Conservation (phyloP, 2,329 filamentous ascomycete species). For the Fusarium tjaetaba region DNA sequence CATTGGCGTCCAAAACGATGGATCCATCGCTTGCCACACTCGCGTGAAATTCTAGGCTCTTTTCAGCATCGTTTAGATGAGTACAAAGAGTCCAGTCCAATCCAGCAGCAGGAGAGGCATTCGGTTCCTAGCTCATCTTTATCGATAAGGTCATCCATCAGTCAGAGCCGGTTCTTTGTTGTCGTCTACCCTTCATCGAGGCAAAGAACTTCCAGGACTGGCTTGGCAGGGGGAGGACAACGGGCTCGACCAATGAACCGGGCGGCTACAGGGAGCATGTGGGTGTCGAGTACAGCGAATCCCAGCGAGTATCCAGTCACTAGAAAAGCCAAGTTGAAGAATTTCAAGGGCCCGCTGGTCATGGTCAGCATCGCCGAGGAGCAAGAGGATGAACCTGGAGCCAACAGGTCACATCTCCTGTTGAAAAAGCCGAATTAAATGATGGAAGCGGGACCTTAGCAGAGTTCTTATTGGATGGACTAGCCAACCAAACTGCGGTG, state of each 20-base stretch:
- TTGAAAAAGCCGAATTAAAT: slow-evolving; percentile 26
- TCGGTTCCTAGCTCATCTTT: neutral
- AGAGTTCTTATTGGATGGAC: slow-evolving; percentile 12
- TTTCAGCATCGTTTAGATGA: slow-evolving; percentile 30
- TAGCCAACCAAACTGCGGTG: slow-evolving; percentile 26
- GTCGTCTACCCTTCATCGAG: slow-evolving; percentile 1
- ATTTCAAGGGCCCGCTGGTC: slow-evolving; percentile 4
- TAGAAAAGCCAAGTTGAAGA: slow-evolving; percentile 23
- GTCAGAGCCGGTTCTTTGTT: slow-evolving; percentile 10
- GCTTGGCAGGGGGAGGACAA: slow-evolving; percentile 40
- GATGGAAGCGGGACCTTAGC: slow-evolving; percentile 6
- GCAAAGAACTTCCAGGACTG: slow-evolving; percentile 13
- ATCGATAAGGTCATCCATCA: slow-evolving; percentile 25
- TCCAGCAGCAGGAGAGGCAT: slow-evolving; percentile 8
- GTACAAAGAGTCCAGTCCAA: slow-evolving; percentile 31
- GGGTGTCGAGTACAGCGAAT: slow-evolving; percentile 19
- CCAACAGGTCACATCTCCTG: slow-evolving; percentile 29
- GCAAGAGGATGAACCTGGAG: slow-evolving; percentile 3
- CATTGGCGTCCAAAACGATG: slow-evolving; percentile 27
- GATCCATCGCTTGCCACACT: slow-evolving; percentile 20
- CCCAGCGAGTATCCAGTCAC: slow-evolving; percentile 21
- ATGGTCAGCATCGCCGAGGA: neutral
- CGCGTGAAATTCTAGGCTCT: slow-evolving; percentile 19
- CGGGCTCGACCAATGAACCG: slow-evolving; percentile 35
- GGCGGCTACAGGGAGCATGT: slow-evolving; percentile 25